Evolutionary conservation across 78 protist genomes (phyloP).

Genomic region (Dictyostelium firmibasis): DNA sequence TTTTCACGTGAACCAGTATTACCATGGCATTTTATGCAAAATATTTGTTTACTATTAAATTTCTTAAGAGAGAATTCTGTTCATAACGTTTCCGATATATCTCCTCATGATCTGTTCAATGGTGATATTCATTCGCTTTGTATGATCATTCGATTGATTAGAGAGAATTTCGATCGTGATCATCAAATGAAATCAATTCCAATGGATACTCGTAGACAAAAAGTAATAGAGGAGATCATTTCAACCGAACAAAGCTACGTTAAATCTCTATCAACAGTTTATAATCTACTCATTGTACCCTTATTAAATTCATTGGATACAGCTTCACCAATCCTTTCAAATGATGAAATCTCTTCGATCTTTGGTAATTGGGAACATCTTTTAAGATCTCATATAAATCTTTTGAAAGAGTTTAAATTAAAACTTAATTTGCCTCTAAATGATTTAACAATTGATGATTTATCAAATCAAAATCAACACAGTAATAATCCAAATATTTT

Average conservation of each 20-base stretch:
- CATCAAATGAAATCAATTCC: conserved; percentile 46
- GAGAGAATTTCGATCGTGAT: conserved; percentile 64
- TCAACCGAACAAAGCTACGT: conserved; percentile 68
- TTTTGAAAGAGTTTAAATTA: conserved; percentile 46
- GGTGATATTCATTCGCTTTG: conserved; percentile 37
- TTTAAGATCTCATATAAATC: conserved; percentile 3
- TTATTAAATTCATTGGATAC: not conserved
- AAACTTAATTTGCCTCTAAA: not conserved
- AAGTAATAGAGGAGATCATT: conserved; percentile 73
- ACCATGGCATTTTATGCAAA: conserved; percentile 80
- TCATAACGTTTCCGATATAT: not conserved
- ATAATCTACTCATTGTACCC: conserved; percentile 31
- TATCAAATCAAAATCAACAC: not conserved
- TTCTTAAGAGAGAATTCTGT: conserved; percentile 58
- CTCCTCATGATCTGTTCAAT: conserved; percentile 62
- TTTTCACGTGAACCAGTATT: conserved; percentile 31
- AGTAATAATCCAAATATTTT: not conserved
- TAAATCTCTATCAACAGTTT: conserved; percentile 24
- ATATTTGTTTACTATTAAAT: conserved; percentile 14
- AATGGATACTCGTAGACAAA: conserved; percentile 53
- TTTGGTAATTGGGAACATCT: conserved; percentile 78
- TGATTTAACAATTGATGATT: not conserved
- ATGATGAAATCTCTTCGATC: conserved; percentile 53
- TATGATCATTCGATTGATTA: conserved; percentile 14
- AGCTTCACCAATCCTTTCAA: not conserved